Evolutionary conservation across 2,329 filamentous ascomycete species (phyloP), one percentile per base, ranked within the genome.

Genomic region (Escovopsis sp.): DNA sequence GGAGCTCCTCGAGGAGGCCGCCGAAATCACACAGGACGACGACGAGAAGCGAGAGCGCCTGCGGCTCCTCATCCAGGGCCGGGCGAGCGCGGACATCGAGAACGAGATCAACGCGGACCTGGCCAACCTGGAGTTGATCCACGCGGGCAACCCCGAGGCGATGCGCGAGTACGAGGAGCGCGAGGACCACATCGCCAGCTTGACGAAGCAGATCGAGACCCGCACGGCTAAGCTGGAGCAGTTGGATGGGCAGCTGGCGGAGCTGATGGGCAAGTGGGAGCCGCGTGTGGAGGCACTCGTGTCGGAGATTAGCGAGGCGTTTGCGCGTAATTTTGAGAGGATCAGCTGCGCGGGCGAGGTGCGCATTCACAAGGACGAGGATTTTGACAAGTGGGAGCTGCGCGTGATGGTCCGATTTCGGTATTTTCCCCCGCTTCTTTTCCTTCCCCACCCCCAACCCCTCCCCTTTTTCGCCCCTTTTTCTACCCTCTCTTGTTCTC

Each of bases 271-370:
- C 13, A 65, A 71, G 42, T 98, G 86, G 83, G 90, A 96, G 56
- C 86, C 86, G 1, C 62, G 70, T 46, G 67, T 98, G 3, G 87
- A 96, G 45, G 66, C 63, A 16, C 68, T 98, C 3, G 70, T 94
- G 28, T 62, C 63, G 15, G 76, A 77, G 50, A 94, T 98, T 58
- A 94, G 84, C 52, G 75, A 84, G 33, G 87, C 87, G 0, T 98
- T 98, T 56, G 76, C 80, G 5, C 79, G 88, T 54, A 96, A 94
- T 49, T 96, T 98, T 54, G 75, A 84, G 49, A 79, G 88, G 53
- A 96, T 98, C 51, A 85, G 79, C 44, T 96, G 90, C 55, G 87
- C 87, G 5, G 90, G 90, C 26, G 83, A 96, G 56, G 86, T 98
- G 4, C 70, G 70, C 40, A 67, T 98, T 4, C 71, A 87, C 63